Evolutionary conservation across 495 filamentous ascomycete species (phyloP).

Genomic region (Penicillium simplicissimum): DNA sequence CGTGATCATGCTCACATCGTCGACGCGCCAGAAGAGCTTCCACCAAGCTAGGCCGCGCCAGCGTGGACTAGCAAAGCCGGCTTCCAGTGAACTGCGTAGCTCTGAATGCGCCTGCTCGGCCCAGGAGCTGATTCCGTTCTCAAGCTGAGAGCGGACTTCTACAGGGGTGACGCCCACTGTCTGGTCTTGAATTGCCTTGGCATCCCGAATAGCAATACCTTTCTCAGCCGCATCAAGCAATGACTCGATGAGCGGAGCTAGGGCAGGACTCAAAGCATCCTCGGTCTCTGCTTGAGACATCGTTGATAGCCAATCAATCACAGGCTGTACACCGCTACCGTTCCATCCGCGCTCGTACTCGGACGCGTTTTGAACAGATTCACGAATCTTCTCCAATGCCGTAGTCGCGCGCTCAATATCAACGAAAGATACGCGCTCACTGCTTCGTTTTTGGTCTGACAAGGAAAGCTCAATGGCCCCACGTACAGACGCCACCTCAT

Average conservation of each 20-base stretch:
- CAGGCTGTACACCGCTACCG: constrained; percentile 61
- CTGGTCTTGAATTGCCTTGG: constrained; percentile 36
- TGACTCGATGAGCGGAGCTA: constrained; percentile 66
- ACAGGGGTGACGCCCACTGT: constrained; percentile 40
- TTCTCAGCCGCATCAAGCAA: constrained; percentile 60
- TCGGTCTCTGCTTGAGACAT: constrained; percentile 44
- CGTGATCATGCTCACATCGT: constrained; percentile 82
- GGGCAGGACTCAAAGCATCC: constrained; percentile 56
- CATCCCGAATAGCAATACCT: constrained; percentile 53
- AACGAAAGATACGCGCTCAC: constrained; percentile 45
- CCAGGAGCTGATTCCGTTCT: constrained; percentile 64
- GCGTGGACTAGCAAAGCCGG: constrained; percentile 64
- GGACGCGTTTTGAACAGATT: constrained; percentile 65
- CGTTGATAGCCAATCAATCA: constrained; percentile 67
- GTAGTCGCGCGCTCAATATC: constrained; percentile 56
- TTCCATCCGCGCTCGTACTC: constrained; percentile 75
- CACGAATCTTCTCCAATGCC: constrained; percentile 65
- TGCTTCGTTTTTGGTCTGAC: constrained; percentile 30
- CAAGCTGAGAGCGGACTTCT: constrained; percentile 50
- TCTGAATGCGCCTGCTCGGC: constrained; percentile 80
- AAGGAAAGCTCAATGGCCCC: constrained; percentile 56
- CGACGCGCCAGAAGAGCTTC: constrained; percentile 92
- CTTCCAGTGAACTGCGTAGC: constrained; percentile 72
- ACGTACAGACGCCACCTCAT: constrained; percentile 48
- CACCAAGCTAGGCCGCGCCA: constrained; percentile 88